Base-by-base conservation (phyloP, 2,329 filamentous ascomycete genomes). In the Davidsoniella eucalypti region DNA sequence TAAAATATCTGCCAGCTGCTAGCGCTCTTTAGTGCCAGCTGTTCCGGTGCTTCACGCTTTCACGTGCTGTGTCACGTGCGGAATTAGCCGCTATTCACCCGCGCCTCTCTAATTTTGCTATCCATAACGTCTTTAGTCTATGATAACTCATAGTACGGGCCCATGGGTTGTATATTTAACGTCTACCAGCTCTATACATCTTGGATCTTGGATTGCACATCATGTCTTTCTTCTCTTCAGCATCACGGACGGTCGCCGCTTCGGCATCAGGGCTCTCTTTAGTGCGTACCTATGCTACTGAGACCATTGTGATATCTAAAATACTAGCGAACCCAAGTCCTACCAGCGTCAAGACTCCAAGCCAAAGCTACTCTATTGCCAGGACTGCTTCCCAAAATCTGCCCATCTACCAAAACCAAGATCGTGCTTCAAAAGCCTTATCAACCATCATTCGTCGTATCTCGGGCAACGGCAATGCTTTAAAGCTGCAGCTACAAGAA, bases 381-480 rank as follows among this genome's bases (percentile, higher is more conserved):
- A 81, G 87, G 54, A 90, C 86, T 2, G 67, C 71, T 1, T 80
- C 76, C 37, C 75, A 78, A 44, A 78, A 86, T 56, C 68, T 92
- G 2, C 79, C 86, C 21, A 75, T 96, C 42, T 98, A 96, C 67
- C 70, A 79, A 14, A 70, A 78, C 56, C 56, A 88, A 85, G 67
- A 72, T 78, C 10, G 87, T 87, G 48, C 85, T 86, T 50, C 48
- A 12, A 92, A 84, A 56, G 71, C 80, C 60, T 76, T 79, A 58
- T 66, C 84, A 58, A 93, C 90, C 4, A 65, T 77, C 51, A 67
- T 98, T 51, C 83, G 87, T 63, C 87, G 84, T 65, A 73, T 90
- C 46, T 78, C 86, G 52, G 92, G 92, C 14, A 75, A 94, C 61
- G 60, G 78, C 46, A 64, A 68, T 29, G 73, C 69, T 2, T 62